Evolutionary conservation across 768 basidiomycete genomes (phyloP), one percentile per base, ranked within the genome.

Genomic region (Suillus paluster): DNA sequence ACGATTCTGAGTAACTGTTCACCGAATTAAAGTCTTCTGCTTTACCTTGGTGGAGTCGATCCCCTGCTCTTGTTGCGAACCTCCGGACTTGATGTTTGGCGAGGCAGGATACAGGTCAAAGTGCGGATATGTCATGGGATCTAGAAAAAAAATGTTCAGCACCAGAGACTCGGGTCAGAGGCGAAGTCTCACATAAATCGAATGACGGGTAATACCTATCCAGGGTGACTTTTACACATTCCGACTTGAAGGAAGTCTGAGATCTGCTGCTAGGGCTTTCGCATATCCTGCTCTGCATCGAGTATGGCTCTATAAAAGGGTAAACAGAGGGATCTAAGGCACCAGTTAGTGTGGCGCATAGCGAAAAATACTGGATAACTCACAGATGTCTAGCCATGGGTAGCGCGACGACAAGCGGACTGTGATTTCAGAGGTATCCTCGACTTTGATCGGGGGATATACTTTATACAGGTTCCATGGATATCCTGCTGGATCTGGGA

Each of bases 91-190:
- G 11, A 55, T 27, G 11, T 27, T 7, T 59, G 68, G 64, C 38
- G 62, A 49, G 42, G 58, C 30, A 25, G 58, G 63, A 53, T 67
- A 61, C 59, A 68, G 41, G 21, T 76, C 64, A 55, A 79, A 73
- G 64, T 74, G 57, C 39, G 77, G 81, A 70, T 83, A 84, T 2
- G 73, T 64, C 1, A 69, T 67, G 5, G 75, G 71, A 67, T 78
- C 63, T 67, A 53, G 23, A 19, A 33, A 17, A n/a, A 27, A 34
- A 9, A 19, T 42, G 14, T 63, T 53, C 27, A 62, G 38, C 2
- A 57, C 27, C 33, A 36, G 38, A 38, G 38, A 38, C 36, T 59
- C 17, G 34, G 42, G 58, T 27, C 14, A 21, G 36, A 25, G 4
- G 12, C 21, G 33, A 25, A 41, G 44, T 36, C 70, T 48, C 39